Evolutionary conservation across 2,329 filamentous ascomycete genomes (phyloP).

Genomic region (Celoporthe dispersa): DNA sequence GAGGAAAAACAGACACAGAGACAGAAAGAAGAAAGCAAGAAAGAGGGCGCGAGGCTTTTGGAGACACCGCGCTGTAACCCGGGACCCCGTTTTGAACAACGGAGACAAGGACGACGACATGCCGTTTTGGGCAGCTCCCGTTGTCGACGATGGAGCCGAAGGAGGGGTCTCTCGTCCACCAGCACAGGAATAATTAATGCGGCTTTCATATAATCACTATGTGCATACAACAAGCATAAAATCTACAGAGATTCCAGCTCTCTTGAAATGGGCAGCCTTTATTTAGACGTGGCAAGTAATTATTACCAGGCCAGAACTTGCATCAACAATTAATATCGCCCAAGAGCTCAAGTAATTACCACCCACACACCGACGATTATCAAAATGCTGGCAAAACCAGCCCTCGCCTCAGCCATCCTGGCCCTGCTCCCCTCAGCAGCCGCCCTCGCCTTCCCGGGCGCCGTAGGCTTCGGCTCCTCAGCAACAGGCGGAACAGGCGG

Average conservation of each 20-base stretch:
- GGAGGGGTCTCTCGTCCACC: background rate
- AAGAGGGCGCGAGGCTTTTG: background rate
- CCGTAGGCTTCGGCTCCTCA: constrained; percentile 51
- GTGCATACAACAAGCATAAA: background rate
- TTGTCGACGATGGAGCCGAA: background rate
- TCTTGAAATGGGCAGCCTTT: background rate
- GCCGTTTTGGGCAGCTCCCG: constrained; percentile 6
- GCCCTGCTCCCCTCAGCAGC: constrained; percentile 7
- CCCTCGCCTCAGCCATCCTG: background rate
- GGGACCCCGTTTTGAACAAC: background rate
- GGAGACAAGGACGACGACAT: constrained; percentile 1
- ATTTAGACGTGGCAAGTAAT: background rate
- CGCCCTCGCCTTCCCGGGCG: constrained; percentile 47
- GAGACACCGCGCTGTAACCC: background rate
- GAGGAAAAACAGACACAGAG: background rate
- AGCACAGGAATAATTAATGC: background rate
- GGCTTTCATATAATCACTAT: background rate
- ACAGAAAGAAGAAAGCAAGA: background rate
- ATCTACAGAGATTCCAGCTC: background rate
- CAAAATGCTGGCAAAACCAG: constrained; percentile 8
- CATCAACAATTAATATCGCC: background rate
- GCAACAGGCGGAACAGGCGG: constrained; percentile 50
- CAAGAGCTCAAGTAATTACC: background rate
- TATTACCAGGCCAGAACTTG: background rate
- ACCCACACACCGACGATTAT: too few relatives aligned